Base-by-base conservation (phyloP, 371 early-diverging fungal genomes). In the Choanephora cucurbitarum region DNA sequence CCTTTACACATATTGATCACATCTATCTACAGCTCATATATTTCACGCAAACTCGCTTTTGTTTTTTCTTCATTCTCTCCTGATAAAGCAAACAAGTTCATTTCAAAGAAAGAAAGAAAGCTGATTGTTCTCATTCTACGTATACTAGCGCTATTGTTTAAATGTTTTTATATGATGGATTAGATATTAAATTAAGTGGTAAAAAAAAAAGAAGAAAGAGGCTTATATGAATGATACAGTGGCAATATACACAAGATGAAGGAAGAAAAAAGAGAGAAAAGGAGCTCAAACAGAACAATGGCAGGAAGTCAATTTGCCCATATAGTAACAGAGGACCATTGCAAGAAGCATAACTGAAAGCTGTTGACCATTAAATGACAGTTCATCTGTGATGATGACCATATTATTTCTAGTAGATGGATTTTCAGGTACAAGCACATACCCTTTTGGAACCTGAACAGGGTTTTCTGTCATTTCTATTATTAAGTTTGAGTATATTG, bases 301-400 rank as follows among this genome's bases (percentile, higher is more conserved):
- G 24, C 64, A 59, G n/a, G 62, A 76, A 9, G 74, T 74, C 21
- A 79, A 67, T 60, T 74, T 79, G 57, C 77, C 77, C 70, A 74
- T 70, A 57, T 79, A 79, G 41, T 79, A 79, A 24, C 75, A 74
- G 32, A 79, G 33, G 0, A 79, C 72, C 80, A 79, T 79, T 6
- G 69, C 77, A 33, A 79, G 56, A 40, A 79, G 71, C 21, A 79
- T 58, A 8, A 74, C 59, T 15, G 80, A 72, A n/a, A 79, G 44
- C 50, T 79, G 80, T 24, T 76, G 80, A 0, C 80, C 71, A 51
- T 79, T 76, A 45, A 79, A 79, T 24, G 77, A 71, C 24, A 79
- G 58, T 10, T 76, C 80, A 31, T 79, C 77, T 8, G 72, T 67
- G 19, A 79, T 72, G 22, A 74, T 70, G 18, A 79, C 62, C 15